These are phyloP conservation scores for Globisporangium barbulae DNA, from an alignment of 352 stramenopile species.

Conservation along the genomic window DNA sequence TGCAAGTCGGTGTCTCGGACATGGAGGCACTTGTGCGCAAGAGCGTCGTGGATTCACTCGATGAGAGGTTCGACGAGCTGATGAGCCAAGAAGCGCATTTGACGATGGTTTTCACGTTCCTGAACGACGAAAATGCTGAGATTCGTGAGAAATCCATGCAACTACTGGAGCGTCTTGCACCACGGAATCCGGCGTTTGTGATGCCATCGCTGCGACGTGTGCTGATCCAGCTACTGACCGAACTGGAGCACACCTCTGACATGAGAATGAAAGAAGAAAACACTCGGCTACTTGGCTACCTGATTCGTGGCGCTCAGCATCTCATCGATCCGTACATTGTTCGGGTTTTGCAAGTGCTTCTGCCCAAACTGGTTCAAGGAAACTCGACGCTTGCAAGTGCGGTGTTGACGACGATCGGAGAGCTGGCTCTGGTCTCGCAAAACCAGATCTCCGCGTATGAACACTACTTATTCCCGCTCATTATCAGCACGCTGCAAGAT, in stretches of 20 bases:
- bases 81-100: constrained; percentile 93
- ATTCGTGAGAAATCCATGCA: constrained; percentile 92
- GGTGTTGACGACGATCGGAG: constrained; percentile 80
- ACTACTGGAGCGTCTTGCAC: constrained; percentile 92
- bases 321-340: constrained; percentile 85
- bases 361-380: constrained; percentile 86
- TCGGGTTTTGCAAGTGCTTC: constrained; percentile 62
- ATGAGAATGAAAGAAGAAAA: constrained; percentile 85
- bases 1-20: constrained; percentile 93
- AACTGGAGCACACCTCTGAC: constrained; percentile 92
- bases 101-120: constrained; percentile 91
- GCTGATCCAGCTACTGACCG: constrained; percentile 93
- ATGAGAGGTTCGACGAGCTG: constrained; percentile 92
- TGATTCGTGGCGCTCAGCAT: constrained; percentile 86
- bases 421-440: constrained; percentile 91
- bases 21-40: constrained; percentile 87
- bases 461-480: constrained; percentile 93
- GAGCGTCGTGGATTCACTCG: constrained; percentile 92
- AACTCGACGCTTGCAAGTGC: constrained; percentile 79
- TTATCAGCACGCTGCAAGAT: constrained; percentile 96
- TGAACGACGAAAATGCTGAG: constrained; percentile 91
- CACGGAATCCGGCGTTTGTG: constrained; percentile 94
- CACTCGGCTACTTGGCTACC: constrained; percentile 76
- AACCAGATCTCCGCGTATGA: constrained; percentile 92
- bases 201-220: constrained; percentile 93